Conservation (phyloP, 306 rosid genomes). For the Glycine soja region DNA sequence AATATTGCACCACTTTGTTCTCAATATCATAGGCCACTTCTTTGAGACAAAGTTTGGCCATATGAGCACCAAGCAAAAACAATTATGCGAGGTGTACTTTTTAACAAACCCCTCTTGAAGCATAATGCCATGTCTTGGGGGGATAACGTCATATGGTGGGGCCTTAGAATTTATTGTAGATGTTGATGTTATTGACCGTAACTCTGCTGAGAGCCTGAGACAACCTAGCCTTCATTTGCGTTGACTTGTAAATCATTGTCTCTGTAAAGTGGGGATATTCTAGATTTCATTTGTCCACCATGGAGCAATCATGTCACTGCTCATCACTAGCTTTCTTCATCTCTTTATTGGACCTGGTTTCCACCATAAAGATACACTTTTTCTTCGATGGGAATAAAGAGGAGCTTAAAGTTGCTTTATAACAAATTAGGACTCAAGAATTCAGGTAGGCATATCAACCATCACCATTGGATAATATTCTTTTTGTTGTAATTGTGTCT, state of each 20-base stretch:
- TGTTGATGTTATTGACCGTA: conserved; percentile 47
- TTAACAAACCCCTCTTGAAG: conserved; percentile 40
- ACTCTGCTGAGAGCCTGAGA: conserved; percentile 2
- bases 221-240: conserved; percentile 38
- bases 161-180: conserved; percentile 38
- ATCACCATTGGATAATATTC: background rate
- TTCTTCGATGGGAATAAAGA: conserved; percentile 26
- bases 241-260: conserved; percentile 43
- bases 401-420: conserved; percentile 8
- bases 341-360: conserved; percentile 10
- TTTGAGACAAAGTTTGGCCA: background rate
- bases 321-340: conserved; percentile 20
- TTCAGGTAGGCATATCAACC: conserved; percentile 1
- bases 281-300: conserved; percentile 42
- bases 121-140: conserved; percentile 39
- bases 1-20: background rate
- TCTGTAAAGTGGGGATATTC: conserved; percentile 50
- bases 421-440: conserved; percentile 23
- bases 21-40: background rate
- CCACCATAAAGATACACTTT: conserved; percentile 33
- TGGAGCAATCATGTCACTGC: conserved; percentile 31
- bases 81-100: conserved; percentile 29
- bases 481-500: background rate
- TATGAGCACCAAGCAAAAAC: conserved; percentile 34
- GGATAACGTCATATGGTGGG: conserved; percentile 49